Conservation (phyloP, 345 rosid genomes). For the Lenwebbia sp. region DNA sequence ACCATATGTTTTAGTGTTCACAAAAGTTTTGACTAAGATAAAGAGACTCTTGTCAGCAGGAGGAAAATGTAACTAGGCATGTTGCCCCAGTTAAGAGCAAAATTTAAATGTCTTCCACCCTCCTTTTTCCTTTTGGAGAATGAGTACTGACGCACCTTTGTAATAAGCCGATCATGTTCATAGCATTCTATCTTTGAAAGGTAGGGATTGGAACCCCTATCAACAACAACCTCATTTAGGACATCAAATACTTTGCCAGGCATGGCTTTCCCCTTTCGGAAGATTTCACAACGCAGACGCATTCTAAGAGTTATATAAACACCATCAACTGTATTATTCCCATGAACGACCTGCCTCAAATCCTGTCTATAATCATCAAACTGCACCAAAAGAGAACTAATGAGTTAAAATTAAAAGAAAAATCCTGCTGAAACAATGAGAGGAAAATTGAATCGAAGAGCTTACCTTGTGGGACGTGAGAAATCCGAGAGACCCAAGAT, state of each 20-base stretch:
- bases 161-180: constrained; percentile 90
- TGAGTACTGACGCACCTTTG: constrained; percentile 49
- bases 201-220: constrained; percentile 98
- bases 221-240: constrained; percentile 87
- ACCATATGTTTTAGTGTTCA: not conserved
- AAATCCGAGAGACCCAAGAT: constrained; percentile 97
- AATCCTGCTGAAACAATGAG: not conserved
- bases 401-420: not conserved
- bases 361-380: constrained; percentile 82
- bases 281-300: constrained; percentile 89
- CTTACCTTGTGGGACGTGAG: constrained; percentile 88
- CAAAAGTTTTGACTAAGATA: not conserved
- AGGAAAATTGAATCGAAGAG: not conserved
- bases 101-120: not conserved
- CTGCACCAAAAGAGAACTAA: constrained; percentile 17
- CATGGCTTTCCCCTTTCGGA: constrained; percentile 78
- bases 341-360: constrained; percentile 74
- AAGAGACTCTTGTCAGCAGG: not conserved
- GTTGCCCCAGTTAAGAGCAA: not conserved
- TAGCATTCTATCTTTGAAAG: constrained; percentile 95
- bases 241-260: constrained; percentile 95
- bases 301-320: constrained; percentile 94
- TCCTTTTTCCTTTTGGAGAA: not conserved
- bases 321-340: constrained; percentile 73
- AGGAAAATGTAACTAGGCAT: not conserved